phyloP scores from a whole-genome alignment of 768 basidiomycete genomes.

The Suillus discolor region DNA sequence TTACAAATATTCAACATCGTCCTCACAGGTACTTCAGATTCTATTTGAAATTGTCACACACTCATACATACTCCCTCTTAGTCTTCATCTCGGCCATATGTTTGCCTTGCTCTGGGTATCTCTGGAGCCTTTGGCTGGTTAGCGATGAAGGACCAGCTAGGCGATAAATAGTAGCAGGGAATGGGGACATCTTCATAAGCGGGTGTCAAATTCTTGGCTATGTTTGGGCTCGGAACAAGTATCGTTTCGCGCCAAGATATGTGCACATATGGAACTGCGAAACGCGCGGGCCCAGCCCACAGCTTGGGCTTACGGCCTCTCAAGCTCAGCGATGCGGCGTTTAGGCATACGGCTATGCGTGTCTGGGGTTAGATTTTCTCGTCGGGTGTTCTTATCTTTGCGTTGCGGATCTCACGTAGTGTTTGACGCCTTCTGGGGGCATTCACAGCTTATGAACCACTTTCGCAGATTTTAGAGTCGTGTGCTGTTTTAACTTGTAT shows the following conservation, averaged over 20 bases:
- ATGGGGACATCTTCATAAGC: neutral
- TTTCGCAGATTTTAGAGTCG: neutral
- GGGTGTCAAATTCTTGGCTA: neutral
- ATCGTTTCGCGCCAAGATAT: neutral
- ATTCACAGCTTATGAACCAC: neutral
- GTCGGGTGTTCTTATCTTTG: neutral
- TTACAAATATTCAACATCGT: constrained; percentile 17
- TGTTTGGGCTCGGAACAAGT: neutral
- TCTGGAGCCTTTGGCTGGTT: constrained; percentile 26
- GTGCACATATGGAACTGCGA: too few relatives aligned
- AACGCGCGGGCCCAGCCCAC: neutral
- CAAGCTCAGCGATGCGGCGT: neutral
- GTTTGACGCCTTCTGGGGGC: too few relatives aligned
- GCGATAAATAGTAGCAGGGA: neutral
- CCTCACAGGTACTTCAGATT: constrained; percentile 19
- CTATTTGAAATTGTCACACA: neutral
- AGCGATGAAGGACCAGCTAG: constrained; percentile 5
- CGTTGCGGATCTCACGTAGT: neutral
- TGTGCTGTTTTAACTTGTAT: neutral
- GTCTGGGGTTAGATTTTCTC: neutral
- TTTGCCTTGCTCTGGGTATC: constrained; percentile 18
- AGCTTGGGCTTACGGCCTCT: too few relatives aligned
- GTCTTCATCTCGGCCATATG: constrained; percentile 12
- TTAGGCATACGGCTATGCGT: neutral
- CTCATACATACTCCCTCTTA: neutral